Evolutionary conservation across 306 rosid genomes (phyloP).

Genomic region (Lathyrus oleraceus): DNA sequence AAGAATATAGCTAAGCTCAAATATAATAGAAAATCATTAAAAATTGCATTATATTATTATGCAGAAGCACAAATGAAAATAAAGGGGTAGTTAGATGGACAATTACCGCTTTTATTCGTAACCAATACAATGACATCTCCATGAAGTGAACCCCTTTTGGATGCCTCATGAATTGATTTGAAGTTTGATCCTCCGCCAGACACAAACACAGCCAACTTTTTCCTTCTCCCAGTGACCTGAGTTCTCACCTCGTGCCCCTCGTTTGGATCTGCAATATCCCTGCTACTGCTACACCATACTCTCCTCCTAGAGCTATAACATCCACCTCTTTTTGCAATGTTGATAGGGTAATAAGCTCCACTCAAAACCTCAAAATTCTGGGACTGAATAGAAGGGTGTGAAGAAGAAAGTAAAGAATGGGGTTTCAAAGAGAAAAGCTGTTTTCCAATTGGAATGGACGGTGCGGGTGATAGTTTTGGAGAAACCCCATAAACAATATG

Average conservation of each 20-base stretch:
- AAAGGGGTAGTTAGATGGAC: neutral
- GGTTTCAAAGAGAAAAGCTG: conserved; percentile 22
- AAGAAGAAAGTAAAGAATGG: conserved; percentile 17
- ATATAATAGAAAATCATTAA: neutral
- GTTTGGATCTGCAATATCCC: conserved; percentile 18
- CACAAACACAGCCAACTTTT: conserved; percentile 79
- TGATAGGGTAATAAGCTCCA: conserved; percentile 28
- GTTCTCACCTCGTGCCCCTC: conserved; percentile 19
- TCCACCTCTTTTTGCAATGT: conserved; percentile 9
- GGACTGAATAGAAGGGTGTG: conserved; percentile 37
- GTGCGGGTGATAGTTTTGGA: conserved; percentile 32
- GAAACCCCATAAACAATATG: conserved; percentile 37
- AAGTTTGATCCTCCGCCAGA: conserved; percentile 96
- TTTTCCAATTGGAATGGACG: conserved; percentile 36
- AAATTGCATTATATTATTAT: neutral
- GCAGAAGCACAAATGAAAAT: neutral
- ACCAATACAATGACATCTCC: conserved; percentile 75
- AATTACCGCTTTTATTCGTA: conserved; percentile 67
- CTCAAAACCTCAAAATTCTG: conserved; percentile 30
- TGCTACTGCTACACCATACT: conserved; percentile 34
- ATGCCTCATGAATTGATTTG: conserved; percentile 69
- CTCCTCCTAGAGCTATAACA: conserved; percentile 29
- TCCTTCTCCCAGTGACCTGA: conserved; percentile 42
- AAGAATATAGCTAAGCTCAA: conserved; percentile 6
- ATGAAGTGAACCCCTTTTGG: conserved; percentile 56